These are phyloP conservation scores for Tubosaeta brunneosetosa DNA, from an alignment of 768 basidiomycete species.

Conservation along the genomic window DNA sequence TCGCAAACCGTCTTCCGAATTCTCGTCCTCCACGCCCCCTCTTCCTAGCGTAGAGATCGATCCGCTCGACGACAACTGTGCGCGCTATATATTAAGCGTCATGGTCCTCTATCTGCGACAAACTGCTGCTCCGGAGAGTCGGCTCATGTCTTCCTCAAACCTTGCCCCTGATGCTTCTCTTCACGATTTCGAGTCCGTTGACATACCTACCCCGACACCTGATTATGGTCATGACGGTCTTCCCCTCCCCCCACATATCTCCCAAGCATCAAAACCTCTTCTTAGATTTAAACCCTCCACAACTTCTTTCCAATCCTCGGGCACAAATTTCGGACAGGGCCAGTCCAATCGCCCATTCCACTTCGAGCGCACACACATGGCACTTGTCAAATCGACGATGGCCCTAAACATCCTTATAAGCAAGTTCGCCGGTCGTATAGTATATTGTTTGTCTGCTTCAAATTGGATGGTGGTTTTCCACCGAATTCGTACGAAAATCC, in stretches of 20 bases:
- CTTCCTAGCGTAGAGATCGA: slow-evolving; percentile 58
- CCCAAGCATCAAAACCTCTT: slow-evolving; percentile 30
- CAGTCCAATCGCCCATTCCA: slow-evolving; percentile 26
- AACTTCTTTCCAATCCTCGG: slow-evolving; percentile 39
- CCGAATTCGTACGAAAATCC: slow-evolving; percentile 66
- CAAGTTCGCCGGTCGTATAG: slow-evolving; percentile 70
- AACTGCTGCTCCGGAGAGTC: slow-evolving; percentile 51
- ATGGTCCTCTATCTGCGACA: slow-evolving; percentile 81
- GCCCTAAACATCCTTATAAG: slow-evolving; percentile 60
- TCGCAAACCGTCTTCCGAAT: slow-evolving; percentile 42
- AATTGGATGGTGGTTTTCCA: slow-evolving; percentile 80
- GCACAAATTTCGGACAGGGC: slow-evolving; percentile 26
- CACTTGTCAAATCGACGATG: slow-evolving; percentile 49
- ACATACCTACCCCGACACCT: slow-evolving; percentile 29
- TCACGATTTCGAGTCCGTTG: slow-evolving; percentile 67
- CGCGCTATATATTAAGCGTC: slow-evolving; percentile 75
- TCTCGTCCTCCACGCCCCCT: slow-evolving; percentile 28
- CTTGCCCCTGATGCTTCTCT: slow-evolving; percentile 60
- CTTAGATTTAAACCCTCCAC: slow-evolving; percentile 35
- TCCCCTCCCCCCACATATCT: slow-evolving; percentile 39
- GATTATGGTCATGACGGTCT: slow-evolving; percentile 17
- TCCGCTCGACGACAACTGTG: slow-evolving; percentile 76
- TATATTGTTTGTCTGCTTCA: slow-evolving; percentile 82
- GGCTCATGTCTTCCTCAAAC: slow-evolving; percentile 56
- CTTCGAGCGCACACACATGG: slow-evolving; percentile 63